phyloP scores from a whole-genome alignment of 1,284 basidiomycete species.

The Ustilago hordei region DNA sequence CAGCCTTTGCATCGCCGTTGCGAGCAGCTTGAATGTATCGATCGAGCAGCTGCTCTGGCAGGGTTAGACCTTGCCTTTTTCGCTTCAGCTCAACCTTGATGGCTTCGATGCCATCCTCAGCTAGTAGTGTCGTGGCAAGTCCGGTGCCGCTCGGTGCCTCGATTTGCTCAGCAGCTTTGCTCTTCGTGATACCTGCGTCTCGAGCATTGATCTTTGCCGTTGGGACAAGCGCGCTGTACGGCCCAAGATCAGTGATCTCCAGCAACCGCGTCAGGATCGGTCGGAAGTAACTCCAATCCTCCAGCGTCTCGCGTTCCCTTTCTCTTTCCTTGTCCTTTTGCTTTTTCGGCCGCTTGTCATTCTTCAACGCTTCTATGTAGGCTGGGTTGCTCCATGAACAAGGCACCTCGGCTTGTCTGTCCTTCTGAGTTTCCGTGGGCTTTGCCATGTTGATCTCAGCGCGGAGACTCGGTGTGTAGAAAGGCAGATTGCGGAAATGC shows the following conservation, averaged over 20 bases:
- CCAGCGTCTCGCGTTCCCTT: constrained; percentile 57
- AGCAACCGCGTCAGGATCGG: constrained; percentile 52
- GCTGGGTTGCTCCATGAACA: constrained; percentile 44
- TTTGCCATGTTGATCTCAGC: not conserved
- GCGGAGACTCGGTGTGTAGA: constrained; percentile 29
- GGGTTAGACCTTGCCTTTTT: constrained; percentile 7
- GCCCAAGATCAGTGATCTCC: constrained; percentile 51
- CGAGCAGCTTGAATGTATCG: constrained; percentile 20
- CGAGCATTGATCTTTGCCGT: not conserved
- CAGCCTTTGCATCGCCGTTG: constrained; percentile 5
- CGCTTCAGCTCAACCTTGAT: constrained; percentile 23
- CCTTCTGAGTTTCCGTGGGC: not conserved
- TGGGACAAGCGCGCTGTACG: constrained; percentile 26
- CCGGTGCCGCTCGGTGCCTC: not conserved
- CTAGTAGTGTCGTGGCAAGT: constrained; percentile 20
- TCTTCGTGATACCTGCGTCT: not conserved
- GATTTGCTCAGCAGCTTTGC: constrained; percentile 6
- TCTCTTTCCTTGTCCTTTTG: constrained; percentile 58
- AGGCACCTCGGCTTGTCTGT: constrained; percentile 6
- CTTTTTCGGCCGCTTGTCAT: constrained; percentile 55
- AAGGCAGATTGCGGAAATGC: constrained; percentile 45
- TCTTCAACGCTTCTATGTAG: constrained; percentile 47
- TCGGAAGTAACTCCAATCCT: constrained; percentile 62
- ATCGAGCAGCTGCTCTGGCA: constrained; percentile 19
- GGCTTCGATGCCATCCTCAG: constrained; percentile 20